Percentiles rank a stretch among this genome's conserved stretches.
Conservation (phyloP, 1,284 basidiomycete species). For the Irpex sp. region DNA sequence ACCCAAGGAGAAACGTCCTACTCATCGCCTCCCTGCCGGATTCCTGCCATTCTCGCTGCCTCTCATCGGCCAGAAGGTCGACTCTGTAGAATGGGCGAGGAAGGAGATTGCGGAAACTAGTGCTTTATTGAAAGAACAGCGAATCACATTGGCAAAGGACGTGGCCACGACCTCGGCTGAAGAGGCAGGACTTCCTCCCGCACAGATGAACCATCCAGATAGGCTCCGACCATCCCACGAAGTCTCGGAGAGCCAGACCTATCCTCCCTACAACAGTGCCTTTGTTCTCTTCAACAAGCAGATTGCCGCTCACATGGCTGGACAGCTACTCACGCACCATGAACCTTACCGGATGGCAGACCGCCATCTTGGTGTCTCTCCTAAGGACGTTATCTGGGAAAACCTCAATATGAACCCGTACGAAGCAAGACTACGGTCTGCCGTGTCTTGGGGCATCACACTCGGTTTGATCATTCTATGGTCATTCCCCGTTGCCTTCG, state of each 20-base stretch:
- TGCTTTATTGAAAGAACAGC: constrained; percentile 43
- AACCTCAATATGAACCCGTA: constrained; percentile 90
- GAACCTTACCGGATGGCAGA: constrained; percentile 73
- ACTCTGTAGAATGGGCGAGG: constrained; percentile 89
- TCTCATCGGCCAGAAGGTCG: constrained; percentile 78
- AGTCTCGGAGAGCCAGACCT: constrained; percentile 32
- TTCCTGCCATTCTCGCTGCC: constrained; percentile 59
- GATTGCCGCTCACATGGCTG: constrained; percentile 87
- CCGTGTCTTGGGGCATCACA: constrained; percentile 57
- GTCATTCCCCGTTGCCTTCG: constrained; percentile 79
- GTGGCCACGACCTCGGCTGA: constrained; percentile 19
- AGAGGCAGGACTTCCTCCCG: constrained; percentile 12
- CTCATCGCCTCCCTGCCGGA: constrained; percentile 62
- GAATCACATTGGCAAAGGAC: constrained; percentile 30
- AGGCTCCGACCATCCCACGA: constrained; percentile 16
- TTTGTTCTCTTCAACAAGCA: constrained; percentile 94
- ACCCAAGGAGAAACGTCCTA: constrained; percentile 69
- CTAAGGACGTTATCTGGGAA: constrained; percentile 86
- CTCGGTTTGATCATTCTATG: constrained; percentile 66
- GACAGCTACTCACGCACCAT: constrained; percentile 68
- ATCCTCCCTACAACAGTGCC: constrained; percentile 75
- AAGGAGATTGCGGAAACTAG: constrained; percentile 57
- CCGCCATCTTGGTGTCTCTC: constrained; percentile 69
- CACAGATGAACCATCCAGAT: constrained; percentile 19
- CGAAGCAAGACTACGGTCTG: constrained; percentile 64